A percentile compares a stretch with the other conserved stretches of the same genome.
Evolutionary conservation across 2,329 filamentous ascomycete species (phyloP).

Genomic region (Clarireedia monteithiana): DNA sequence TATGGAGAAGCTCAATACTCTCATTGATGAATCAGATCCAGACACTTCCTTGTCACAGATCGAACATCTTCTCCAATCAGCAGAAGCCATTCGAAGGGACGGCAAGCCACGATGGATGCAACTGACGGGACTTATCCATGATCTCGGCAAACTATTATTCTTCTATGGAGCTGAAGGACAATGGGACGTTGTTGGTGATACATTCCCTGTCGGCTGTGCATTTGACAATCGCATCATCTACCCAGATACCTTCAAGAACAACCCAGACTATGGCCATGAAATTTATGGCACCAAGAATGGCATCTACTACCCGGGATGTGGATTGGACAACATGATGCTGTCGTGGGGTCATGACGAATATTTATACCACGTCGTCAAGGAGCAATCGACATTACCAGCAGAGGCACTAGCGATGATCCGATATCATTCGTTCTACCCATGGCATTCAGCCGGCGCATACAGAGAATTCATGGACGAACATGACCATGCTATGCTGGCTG

Average conservation of each 20-base stretch:
- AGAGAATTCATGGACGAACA: slow-evolving; percentile 74
- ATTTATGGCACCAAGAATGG: slow-evolving; percentile 71
- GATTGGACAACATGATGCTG: slow-evolving; percentile 81
- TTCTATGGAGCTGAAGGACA: slow-evolving; percentile 79
- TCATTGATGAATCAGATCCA: slow-evolving; percentile 86
- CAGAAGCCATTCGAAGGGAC: slow-evolving; percentile 82
- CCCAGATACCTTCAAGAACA: slow-evolving; percentile 65
- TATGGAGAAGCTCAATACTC: slow-evolving; percentile 84
- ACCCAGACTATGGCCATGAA: slow-evolving; percentile 64
- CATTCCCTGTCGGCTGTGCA: slow-evolving; percentile 69
- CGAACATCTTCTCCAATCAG: slow-evolving; percentile 80
- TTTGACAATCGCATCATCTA: slow-evolving; percentile 76
- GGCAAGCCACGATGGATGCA: slow-evolving; percentile 80
- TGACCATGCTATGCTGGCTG: slow-evolving; percentile 71
- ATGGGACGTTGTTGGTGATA: slow-evolving; percentile 90
- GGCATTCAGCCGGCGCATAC: slow-evolving; percentile 80
- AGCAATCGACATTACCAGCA: slow-evolving; percentile 68
- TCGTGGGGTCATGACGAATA: slow-evolving; percentile 89
- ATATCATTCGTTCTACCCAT: slow-evolving; percentile 90
- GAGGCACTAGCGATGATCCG: slow-evolving; percentile 88
- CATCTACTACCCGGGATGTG: slow-evolving; percentile 73
- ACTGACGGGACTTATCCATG: slow-evolving; percentile 68
- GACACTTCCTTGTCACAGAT: slow-evolving; percentile 85
- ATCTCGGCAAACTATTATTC: slow-evolving; percentile 72
- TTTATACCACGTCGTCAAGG: slow-evolving; percentile 78